phyloP scores from a whole-genome alignment of 2,329 filamentous ascomycete genomes.

The Hypoxylon sp. region DNA sequence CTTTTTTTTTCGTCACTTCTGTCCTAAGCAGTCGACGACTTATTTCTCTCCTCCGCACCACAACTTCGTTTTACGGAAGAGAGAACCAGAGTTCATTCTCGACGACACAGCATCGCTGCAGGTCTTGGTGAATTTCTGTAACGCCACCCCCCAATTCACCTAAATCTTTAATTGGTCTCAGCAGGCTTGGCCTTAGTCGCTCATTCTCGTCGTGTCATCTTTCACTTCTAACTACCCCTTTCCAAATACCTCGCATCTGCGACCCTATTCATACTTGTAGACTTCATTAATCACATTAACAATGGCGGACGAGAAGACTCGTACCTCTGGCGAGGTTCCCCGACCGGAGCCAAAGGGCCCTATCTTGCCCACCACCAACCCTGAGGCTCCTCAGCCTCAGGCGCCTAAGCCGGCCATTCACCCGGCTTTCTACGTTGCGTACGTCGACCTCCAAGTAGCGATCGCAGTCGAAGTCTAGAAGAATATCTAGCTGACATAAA shows the following conservation, averaged over 20 bases:
- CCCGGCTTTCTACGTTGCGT: constrained; percentile 87
- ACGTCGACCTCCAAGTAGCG: constrained; percentile 54
- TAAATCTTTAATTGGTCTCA: constrained; percentile 48
- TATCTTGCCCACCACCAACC: constrained; percentile 86
- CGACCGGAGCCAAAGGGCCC: constrained; percentile 70
- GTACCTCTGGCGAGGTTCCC: constrained; percentile 83
- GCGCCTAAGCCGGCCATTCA: constrained; percentile 77
- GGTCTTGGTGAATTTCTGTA: constrained; percentile 23
- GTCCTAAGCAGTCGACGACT: constrained; percentile 37
- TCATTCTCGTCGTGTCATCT: constrained; percentile 44
- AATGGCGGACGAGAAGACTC: constrained; percentile 86
- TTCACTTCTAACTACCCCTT: constrained; percentile 25
- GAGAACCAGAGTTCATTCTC: constrained; percentile 36
- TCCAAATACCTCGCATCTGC: constrained; percentile 30
- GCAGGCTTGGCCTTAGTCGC: constrained; percentile 51
- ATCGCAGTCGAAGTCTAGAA: constrained; percentile 3
- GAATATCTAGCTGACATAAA: constrained; percentile 31
- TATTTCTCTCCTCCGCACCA: constrained; percentile 28
- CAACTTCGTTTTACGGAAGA: constrained; percentile 36
- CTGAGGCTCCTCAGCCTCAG: constrained; percentile 78
- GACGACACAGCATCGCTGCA: constrained; percentile 17
- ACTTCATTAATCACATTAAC: constrained; percentile 51
- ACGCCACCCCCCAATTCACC: constrained; percentile 31
- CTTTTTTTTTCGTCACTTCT: constrained; percentile 34
- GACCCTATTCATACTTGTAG: constrained; percentile 34